These are phyloP conservation scores for Arabidopsis hybrid DNA, from an alignment of 441 rosid species.

Conservation along the genomic window DNA sequence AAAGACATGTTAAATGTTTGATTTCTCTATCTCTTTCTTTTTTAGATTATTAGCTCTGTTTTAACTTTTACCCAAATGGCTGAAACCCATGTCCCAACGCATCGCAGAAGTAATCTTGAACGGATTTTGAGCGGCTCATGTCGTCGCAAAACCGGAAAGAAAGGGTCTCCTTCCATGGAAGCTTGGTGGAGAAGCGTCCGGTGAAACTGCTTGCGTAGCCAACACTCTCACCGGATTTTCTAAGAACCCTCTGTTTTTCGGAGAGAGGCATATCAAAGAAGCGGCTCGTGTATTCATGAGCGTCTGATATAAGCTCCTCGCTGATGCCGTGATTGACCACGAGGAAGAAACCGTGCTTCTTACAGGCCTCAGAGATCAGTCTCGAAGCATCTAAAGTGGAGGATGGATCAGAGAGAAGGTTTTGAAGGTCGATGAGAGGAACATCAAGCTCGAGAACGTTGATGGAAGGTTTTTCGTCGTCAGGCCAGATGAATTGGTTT, in stretches of 20 bases:
- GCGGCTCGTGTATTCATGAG: slow-evolving; percentile 65
- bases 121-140: slow-evolving; percentile 48
- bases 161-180: slow-evolving; percentile 98
- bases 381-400: slow-evolving; percentile 59
- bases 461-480: slow-evolving; percentile 67
- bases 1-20: slow-evolving; percentile 41
- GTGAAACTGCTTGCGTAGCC: slow-evolving; percentile 99
- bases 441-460: slow-evolving; percentile 69
- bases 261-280: slow-evolving; percentile 81
- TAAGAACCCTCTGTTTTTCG: slow-evolving; percentile 75
- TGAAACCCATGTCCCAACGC: slow-evolving; percentile 75
- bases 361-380: slow-evolving; percentile 79
- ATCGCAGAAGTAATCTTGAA: slow-evolving; percentile 60
- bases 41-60: slow-evolving; percentile 23
- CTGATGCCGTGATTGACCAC: slow-evolving; percentile 88
- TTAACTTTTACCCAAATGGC: slow-evolving; percentile 69
- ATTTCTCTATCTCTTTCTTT: background rate
- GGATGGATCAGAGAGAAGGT: slow-evolving; percentile 58
- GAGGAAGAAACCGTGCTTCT: slow-evolving; percentile 86
- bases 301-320: slow-evolving; percentile 59
- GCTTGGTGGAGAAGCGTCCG: slow-evolving; percentile 86
- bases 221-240: slow-evolving; percentile 80
- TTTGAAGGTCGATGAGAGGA: slow-evolving; percentile 72
- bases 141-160: slow-evolving; percentile 74
- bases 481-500: slow-evolving; percentile 90